Evolutionary conservation across 371 early-diverging fungal genomes (phyloP).

Genomic region (Mortierella sp.): DNA sequence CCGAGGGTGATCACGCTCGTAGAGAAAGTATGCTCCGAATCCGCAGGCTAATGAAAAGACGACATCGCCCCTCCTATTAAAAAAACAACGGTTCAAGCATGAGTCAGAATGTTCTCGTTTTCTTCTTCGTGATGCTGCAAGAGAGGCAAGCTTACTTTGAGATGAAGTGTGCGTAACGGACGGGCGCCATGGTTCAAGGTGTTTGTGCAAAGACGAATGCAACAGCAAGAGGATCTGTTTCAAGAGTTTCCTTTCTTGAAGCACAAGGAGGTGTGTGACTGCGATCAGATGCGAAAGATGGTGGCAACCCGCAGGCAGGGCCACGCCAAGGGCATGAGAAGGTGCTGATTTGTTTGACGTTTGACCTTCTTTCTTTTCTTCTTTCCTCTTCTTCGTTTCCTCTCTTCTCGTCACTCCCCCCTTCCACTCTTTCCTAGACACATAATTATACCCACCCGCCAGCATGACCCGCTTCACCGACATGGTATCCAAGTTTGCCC

Average conservation of each 20-base stretch:
- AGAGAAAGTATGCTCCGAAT: slow-evolving; percentile 55
- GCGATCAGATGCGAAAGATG: neutral
- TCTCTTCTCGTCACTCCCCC: neutral
- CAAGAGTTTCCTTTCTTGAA: neutral
- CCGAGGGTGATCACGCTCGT: slow-evolving; percentile 53
- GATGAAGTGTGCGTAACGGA: slow-evolving; percentile 47
- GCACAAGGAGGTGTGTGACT: neutral
- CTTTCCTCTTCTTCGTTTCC: neutral
- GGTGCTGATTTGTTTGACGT: neutral
- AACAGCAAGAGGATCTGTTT: neutral
- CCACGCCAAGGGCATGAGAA: too few relatives aligned
- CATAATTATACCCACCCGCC: neutral
- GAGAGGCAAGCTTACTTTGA: slow-evolving; percentile 36
- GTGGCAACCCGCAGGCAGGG: neutral
- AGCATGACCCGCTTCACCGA: slow-evolving; percentile 35
- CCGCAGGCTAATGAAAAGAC: slow-evolving; percentile 52
- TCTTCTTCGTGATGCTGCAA: neutral
- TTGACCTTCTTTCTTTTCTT: neutral
- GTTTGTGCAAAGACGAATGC: neutral
- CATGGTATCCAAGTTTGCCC: slow-evolving; percentile 43
- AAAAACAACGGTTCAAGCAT: neutral
- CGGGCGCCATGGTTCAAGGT: slow-evolving; percentile 21
- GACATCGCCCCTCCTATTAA: slow-evolving; percentile 47
- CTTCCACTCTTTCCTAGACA: neutral
- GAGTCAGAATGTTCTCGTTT: neutral